Evolutionary conservation across 2,329 filamentous ascomycete genomes (phyloP).

Genomic region (Penicillium verrucosum): DNA sequence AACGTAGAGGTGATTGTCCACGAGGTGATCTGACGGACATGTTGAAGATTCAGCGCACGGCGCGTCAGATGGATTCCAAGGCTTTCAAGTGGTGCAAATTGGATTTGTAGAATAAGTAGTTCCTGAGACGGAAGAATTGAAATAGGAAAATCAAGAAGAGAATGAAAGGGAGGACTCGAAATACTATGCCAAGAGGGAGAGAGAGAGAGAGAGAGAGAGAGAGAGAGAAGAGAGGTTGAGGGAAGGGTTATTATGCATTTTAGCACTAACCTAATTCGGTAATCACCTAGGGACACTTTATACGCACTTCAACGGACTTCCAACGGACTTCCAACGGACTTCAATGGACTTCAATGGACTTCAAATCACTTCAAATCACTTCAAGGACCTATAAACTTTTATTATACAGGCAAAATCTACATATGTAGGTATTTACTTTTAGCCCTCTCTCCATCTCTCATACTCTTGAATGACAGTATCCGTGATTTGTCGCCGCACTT

Average conservation of each 20-base stretch:
- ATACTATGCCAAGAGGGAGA: neutral
- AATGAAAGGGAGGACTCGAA: neutral
- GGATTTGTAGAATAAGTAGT: neutral
- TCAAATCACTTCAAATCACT: neutral
- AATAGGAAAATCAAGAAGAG: neutral
- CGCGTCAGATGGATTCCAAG: neutral
- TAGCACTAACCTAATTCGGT: conserved; percentile 15
- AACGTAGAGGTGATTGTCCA: conserved; percentile 29
- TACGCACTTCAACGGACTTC: neutral
- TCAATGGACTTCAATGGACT: neutral
- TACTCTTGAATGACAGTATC: conserved; percentile 57
- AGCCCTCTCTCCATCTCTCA: conserved; percentile 50
- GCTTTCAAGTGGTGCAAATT: neutral
- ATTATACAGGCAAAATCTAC: neutral
- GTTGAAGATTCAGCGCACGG: neutral
- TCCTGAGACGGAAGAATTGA: neutral
- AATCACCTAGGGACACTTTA: conserved; percentile 12
- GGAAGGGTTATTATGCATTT: neutral
- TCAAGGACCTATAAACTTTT: neutral
- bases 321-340: too few species aligned
- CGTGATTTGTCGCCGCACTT: conserved; percentile 59
- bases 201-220: neutral
- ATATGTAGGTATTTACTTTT: conserved; percentile 2
- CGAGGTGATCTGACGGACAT: conserved; percentile 30
- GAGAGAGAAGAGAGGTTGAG: neutral